phyloP scores from a whole-genome alignment of 306 rosid genomes.

The Acacia melanoxylon region DNA sequence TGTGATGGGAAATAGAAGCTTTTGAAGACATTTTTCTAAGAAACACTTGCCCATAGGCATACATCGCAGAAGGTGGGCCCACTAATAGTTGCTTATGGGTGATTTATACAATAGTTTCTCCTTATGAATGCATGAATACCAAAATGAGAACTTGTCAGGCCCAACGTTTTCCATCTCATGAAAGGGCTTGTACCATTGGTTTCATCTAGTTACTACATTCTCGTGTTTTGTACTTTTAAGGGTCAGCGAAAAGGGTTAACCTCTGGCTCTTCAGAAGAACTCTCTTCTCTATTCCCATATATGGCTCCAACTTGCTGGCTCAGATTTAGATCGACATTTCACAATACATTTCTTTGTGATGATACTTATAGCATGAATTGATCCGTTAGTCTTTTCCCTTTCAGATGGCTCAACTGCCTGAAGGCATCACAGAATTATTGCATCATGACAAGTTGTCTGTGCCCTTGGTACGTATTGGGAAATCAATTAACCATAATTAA shows the following conservation, averaged over 20 bases:
- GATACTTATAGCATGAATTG: constrained; percentile 21
- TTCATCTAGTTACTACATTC: not conserved
- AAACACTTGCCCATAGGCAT: not conserved
- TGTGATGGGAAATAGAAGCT: not conserved
- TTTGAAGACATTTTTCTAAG: constrained; percentile 13
- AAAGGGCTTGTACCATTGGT: not conserved
- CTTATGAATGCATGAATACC: not conserved
- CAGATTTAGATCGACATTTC: constrained; percentile 22
- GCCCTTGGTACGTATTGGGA: constrained; percentile 76
- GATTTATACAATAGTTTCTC: not conserved
- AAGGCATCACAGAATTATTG: constrained; percentile 94
- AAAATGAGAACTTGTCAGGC: not conserved
- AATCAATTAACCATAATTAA: constrained; percentile 10
- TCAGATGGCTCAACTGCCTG: constrained; percentile 99
- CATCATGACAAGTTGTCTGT: constrained; percentile 81
- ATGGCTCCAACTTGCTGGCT: constrained; percentile 1
- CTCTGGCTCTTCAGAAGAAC: not conserved
- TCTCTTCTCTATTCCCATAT: constrained; percentile 17
- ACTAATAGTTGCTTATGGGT: not conserved
- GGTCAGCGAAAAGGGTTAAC: not conserved
- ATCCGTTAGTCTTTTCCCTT: constrained; percentile 39
- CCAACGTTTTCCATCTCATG: not conserved
- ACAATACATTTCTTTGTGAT: constrained; percentile 7
- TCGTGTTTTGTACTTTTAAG: not conserved
- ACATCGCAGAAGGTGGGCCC: not conserved